These are phyloP conservation scores for Heliamphora pulchella DNA, from an alignment of 179 eudicot genomes.

Conservation along the genomic window DNA sequence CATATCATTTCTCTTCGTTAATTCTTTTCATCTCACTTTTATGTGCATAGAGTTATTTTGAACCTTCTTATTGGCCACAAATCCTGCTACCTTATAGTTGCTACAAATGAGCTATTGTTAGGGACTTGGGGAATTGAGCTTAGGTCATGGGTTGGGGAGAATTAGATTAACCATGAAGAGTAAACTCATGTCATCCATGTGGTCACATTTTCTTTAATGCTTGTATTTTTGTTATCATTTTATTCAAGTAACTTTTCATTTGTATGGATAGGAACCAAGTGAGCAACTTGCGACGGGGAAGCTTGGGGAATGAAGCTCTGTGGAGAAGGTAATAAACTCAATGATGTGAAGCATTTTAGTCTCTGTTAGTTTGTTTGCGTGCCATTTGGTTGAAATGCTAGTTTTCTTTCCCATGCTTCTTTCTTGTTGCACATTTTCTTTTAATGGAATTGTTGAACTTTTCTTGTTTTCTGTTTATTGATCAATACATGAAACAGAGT, in stretches of 20 bases:
- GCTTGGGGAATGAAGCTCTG: neutral
- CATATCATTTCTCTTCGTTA: neutral
- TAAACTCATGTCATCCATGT: no score
- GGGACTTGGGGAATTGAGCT: neutral
- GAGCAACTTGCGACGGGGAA: neutral
- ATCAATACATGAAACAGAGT: neutral
- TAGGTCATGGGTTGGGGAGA: neutral
- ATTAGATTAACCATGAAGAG: neutral
- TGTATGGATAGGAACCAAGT: neutral
- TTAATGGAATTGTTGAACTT: neutral
- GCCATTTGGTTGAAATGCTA: neutral
- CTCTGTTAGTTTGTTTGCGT: neutral
- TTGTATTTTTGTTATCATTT: neutral
- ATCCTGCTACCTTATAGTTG: neutral
- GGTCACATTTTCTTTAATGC: neutral
- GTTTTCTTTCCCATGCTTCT: neutral
- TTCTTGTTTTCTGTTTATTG: neutral
- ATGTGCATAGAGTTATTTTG: neutral
- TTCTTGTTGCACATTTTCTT: neutral
- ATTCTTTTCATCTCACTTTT: neutral
- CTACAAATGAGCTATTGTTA: neutral
- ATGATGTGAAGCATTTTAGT: neutral
- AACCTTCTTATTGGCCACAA: no score
- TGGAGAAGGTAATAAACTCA: neutral
- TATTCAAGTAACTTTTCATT: neutral